Conservation (phyloP, 768 basidiomycete genomes). For the Hirschioporus abietinus region DNA sequence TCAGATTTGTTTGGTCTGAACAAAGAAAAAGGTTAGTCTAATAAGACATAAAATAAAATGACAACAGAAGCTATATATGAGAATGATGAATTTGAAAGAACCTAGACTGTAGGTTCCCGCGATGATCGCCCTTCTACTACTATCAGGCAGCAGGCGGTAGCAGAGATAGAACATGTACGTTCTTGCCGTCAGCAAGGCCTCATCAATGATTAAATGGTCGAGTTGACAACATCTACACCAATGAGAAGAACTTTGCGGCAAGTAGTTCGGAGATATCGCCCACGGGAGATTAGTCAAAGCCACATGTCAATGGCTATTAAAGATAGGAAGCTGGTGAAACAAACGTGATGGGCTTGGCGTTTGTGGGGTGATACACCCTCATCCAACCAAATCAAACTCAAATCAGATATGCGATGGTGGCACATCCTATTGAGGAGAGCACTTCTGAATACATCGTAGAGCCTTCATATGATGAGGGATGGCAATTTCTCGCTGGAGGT, state of each 20-base stretch:
- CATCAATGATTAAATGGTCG: not conserved
- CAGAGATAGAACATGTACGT: too few species aligned
- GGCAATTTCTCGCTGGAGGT: not conserved
- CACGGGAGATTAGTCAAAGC: too few species aligned
- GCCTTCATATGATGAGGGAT: not conserved
- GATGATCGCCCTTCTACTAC: not conserved
- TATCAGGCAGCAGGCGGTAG: not conserved
- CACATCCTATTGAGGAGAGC: not conserved
- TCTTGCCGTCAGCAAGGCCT: not conserved
- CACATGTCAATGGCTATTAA: not conserved
- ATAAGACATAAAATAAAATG: not conserved
- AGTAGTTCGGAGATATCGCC: too few species aligned
- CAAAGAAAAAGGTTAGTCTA: not conserved
- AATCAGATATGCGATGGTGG: not conserved
- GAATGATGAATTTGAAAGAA: not conserved
- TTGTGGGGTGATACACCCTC: not conserved
- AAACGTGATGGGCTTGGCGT: not conserved
- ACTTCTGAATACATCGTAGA: not conserved
- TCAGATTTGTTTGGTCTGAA: constrained; percentile 74
- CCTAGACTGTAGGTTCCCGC: not conserved
- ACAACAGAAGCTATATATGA: not conserved
- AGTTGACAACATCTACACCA: too few species aligned
- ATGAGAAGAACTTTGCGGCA: too few species aligned
- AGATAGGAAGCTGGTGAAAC: not conserved
- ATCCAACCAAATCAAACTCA: too few species aligned